Percentiles rank a stretch among this genome's conserved stretches.
phyloP scores from a whole-genome alignment of 306 rosid genomes.

The Argentina anserina region DNA sequence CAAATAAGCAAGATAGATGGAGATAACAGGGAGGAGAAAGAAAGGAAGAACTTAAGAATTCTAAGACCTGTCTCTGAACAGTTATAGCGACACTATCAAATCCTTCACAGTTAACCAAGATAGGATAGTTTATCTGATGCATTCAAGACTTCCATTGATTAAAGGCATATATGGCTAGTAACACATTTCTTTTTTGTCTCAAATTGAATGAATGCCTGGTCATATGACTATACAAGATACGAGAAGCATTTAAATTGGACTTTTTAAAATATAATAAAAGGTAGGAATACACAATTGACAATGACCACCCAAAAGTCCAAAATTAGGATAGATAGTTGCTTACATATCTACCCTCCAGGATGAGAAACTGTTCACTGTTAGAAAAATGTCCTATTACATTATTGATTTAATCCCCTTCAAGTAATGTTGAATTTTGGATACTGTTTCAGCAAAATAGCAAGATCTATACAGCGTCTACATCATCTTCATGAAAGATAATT shows the following conservation, averaged over 20 bases:
- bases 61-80: not conserved
- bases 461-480: not conserved
- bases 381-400: not conserved
- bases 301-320: not conserved
- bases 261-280: not conserved
- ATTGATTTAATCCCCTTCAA: not conserved
- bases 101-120: not conserved
- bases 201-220: not conserved
- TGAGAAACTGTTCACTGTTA: not conserved
- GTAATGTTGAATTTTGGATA: not conserved
- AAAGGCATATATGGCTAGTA: not conserved
- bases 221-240: not conserved
- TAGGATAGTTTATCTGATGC: not conserved
- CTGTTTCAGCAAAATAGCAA: not conserved
- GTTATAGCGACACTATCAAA: not conserved
- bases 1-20: constrained; percentile 20
- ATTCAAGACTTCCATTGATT: not conserved
- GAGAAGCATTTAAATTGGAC: not conserved
- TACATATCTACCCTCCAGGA: not conserved
- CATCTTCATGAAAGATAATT: not conserved
- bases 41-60: constrained; percentile 2
- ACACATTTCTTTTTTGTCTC: not conserved
- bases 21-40: constrained; percentile 2
- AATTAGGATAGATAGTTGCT: not conserved
- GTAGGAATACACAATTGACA: not conserved